phyloP scores from a whole-genome alignment of 2,329 filamentous ascomycete species.

The Venturia oleaginea region DNA sequence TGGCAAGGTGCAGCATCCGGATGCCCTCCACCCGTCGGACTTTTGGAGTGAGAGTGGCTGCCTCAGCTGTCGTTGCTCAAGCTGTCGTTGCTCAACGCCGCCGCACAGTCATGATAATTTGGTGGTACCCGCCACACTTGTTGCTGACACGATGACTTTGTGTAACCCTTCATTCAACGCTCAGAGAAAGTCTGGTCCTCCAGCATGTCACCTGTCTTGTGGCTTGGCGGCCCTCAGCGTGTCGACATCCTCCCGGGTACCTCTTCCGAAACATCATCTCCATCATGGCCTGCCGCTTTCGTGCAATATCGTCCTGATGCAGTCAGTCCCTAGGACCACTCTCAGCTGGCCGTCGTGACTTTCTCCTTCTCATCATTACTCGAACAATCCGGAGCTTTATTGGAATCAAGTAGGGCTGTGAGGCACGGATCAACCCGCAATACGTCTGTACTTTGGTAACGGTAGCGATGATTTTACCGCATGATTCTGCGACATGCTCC shows the following conservation, averaged over 20 bases:
- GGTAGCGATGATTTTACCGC: neutral
- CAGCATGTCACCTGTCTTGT: neutral
- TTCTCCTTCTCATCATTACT: too few relatives aligned
- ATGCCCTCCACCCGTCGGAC: neutral
- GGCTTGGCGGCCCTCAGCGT: neutral
- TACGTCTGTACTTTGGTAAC: neutral
- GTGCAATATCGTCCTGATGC: neutral
- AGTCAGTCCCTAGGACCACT: too few relatives aligned
- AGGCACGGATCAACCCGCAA: neutral
- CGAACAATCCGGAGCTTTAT: too few relatives aligned
- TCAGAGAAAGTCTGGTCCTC: neutral
- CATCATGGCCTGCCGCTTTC: neutral
- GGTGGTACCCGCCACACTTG: neutral
- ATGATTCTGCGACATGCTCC: neutral
- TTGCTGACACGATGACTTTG: neutral
- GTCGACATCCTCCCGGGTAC: neutral
- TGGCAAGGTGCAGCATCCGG: neutral
- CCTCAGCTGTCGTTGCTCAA: neutral
- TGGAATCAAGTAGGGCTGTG: neutral
- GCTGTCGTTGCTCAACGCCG: neutral
- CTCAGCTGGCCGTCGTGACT: too few relatives aligned
- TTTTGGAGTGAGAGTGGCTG: too few relatives aligned
- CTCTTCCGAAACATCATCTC: neutral
- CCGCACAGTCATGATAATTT: neutral
- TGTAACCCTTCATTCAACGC: neutral